Conservation (phyloP, 1,139 yeast genomes). For the Blastobotrys indianensis region DNA sequence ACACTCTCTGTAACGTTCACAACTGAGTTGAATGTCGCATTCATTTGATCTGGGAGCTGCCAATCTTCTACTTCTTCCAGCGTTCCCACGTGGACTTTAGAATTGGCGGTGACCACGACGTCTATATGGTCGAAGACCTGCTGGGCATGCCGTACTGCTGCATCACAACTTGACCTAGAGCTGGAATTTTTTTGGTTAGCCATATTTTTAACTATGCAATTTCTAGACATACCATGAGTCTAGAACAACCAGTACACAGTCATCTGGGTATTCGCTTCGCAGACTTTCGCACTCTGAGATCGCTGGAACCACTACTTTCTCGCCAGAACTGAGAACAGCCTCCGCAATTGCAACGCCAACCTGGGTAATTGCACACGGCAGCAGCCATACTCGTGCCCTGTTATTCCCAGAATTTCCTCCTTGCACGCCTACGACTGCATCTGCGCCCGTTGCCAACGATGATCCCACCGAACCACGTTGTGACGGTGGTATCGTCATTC, state of each 20-base stretch:
- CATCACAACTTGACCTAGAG: too few species aligned
- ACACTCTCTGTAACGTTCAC: slow-evolving; percentile 30
- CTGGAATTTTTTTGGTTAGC: too few species aligned
- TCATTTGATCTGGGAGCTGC: slow-evolving; percentile 30
- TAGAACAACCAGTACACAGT: slow-evolving; percentile 1
- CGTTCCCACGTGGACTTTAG: slow-evolving; percentile 21
- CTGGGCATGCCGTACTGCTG: background rate
- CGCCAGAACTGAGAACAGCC: slow-evolving; percentile 4
- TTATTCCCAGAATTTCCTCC: too few species aligned
- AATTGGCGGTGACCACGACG: slow-evolving; percentile 23
- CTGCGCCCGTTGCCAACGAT: too few species aligned
- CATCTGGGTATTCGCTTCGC: background rate
- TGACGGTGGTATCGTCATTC: too few species aligned
- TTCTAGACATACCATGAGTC: slow-evolving; percentile 1
- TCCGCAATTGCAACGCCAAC: slow-evolving; percentile 6
- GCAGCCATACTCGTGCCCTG: slow-evolving; percentile 4
- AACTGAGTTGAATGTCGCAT: slow-evolving; percentile 27
- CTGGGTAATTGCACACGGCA: slow-evolving; percentile 4
- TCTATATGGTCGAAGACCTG: slow-evolving; percentile 26
- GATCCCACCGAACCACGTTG: too few species aligned
- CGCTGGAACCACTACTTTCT: slow-evolving; percentile 3
- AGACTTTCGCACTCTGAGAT: background rate
- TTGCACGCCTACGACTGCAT: too few species aligned
- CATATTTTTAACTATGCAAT: background rate
- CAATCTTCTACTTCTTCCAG: slow-evolving; percentile 30